These are phyloP conservation scores for Grosmannia serpens DNA, from an alignment of 2,329 filamentous ascomycete species.

Conservation along the genomic window DNA sequence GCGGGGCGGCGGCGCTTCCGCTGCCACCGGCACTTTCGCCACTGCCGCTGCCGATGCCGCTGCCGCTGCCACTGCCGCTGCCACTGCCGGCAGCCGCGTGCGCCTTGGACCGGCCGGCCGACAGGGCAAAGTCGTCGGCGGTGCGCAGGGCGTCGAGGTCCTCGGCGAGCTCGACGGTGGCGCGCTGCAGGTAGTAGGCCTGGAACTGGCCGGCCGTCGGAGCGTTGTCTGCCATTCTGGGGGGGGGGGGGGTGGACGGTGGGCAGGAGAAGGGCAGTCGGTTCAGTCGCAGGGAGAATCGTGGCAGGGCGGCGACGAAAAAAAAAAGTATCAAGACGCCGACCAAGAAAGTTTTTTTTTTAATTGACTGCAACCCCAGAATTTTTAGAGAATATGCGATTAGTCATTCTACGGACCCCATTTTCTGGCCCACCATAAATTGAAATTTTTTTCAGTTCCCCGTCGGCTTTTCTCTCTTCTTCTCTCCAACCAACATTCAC, in stretches of 20 bases:
- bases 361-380: not conserved
- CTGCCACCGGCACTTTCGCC: not conserved
- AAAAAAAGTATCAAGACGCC: not conserved
- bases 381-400: not conserved
- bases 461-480: not conserved
- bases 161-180: conserved; percentile 60
- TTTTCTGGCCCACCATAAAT: not conserved
- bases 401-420: not conserved
- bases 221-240: not conserved
- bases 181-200: conserved; percentile 56
- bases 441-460: not conserved
- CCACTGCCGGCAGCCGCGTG: not conserved
- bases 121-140: conserved; percentile 56
- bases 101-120: conserved; percentile 38
- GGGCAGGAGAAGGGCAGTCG: not conserved
- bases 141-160: conserved; percentile 59
- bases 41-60: not conserved
- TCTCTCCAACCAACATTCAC: not conserved
- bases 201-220: conserved; percentile 33
- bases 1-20: not conserved
- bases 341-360: not conserved
- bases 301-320: no score
- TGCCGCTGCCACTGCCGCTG: not conserved
- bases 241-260: not conserved
- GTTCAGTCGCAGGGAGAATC: no score